Base-by-base conservation (phyloP, 441 rosid genomes). In the Adansonia gregorii region DNA sequence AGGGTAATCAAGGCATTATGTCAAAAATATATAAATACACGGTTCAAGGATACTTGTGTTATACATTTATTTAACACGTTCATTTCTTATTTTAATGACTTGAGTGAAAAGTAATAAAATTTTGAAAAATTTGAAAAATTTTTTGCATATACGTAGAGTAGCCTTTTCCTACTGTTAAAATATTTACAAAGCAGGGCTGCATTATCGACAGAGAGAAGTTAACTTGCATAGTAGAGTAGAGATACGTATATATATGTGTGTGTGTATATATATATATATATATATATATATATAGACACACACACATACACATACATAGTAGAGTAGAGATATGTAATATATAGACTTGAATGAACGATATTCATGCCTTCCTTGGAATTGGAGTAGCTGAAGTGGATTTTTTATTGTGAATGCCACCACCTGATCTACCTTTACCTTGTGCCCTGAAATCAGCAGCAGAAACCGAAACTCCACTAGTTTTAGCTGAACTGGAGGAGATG, bases 381-480 rank as follows among this genome's bases (percentile, higher is more conserved):
- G 86, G 78, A 56, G 83, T 58, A 7, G 77, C 87, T 0, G 86
- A 86, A 65, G 89, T 78, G 48, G 72, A 71, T 35, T 84, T 82
- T 24, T 69, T 61, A 61, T 12, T 69, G 6, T 69, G 59, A 69
- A 24, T 20, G 12, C 45, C 43, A 12, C 75, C 69, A 27, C 1
- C 39, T 11, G 66, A 4, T 78, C 86, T 78, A 39, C 17, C 43
- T 55, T 82, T 78, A 39, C 17, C 43, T 55, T 82, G 87, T 17
- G 59, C 39, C 76, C 78, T 83, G 46, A 72, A 55, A 74, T 79
- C 87, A 0, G 84, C 41, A 68, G 19, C 41, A 61, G 66, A 24
- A 8, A 9, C 43, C 10, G 54, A 14, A 20, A 12, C 63, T 65
- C 79, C 80, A 59, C 6, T 61, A n/a, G 86, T 89, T n/a, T 73